These are phyloP conservation scores for Pyrenophora tritici-repentis DNA, from an alignment of 2,329 filamentous ascomycete species.

Conservation along the genomic window DNA sequence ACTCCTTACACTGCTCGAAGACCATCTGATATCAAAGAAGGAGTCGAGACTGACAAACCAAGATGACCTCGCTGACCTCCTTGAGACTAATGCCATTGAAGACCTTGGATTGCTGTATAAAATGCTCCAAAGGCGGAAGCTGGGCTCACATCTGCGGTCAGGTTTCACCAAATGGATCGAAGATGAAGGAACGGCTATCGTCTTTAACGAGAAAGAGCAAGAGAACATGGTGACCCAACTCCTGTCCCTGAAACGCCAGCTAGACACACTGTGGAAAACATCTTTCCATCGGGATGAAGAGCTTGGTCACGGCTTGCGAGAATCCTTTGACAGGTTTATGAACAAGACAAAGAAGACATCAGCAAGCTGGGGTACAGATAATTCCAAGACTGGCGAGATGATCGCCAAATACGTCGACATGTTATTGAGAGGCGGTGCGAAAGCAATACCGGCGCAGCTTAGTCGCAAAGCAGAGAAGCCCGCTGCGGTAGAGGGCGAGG, in stretches of 20 bases:
- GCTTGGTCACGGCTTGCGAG: constrained; percentile 77
- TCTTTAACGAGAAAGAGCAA: constrained; percentile 77
- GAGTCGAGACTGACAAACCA: constrained; percentile 62
- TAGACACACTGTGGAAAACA: constrained; percentile 76
- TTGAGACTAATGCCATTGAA: constrained; percentile 70
- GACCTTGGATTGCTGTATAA: constrained; percentile 78
- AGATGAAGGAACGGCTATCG: constrained; percentile 73
- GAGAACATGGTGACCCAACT: constrained; percentile 86
- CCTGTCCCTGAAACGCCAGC: constrained; percentile 75
- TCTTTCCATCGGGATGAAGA: constrained; percentile 79
- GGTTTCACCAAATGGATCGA: constrained; percentile 83
- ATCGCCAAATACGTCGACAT: constrained; percentile 96
- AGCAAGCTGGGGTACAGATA: constrained; percentile 76
- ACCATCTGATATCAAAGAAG: constrained; percentile 71
- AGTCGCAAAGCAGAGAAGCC: constrained; percentile 62
- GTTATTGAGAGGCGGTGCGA: constrained; percentile 84
- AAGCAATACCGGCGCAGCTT: constrained; percentile 74
- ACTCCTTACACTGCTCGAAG: constrained; percentile 74
- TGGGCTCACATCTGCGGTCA: constrained; percentile 70
- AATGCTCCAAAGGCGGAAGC: constrained; percentile 71
- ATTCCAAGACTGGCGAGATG: constrained; percentile 96
- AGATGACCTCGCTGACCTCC: constrained; percentile 71
- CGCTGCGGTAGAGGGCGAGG: constrained; percentile 63
- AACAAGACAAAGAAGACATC: constrained; percentile 79
- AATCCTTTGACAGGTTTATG: constrained; percentile 88